These are phyloP conservation scores for Candida stauntonica DNA, from an alignment of 805 yeast genomes.

Conservation along the genomic window DNA sequence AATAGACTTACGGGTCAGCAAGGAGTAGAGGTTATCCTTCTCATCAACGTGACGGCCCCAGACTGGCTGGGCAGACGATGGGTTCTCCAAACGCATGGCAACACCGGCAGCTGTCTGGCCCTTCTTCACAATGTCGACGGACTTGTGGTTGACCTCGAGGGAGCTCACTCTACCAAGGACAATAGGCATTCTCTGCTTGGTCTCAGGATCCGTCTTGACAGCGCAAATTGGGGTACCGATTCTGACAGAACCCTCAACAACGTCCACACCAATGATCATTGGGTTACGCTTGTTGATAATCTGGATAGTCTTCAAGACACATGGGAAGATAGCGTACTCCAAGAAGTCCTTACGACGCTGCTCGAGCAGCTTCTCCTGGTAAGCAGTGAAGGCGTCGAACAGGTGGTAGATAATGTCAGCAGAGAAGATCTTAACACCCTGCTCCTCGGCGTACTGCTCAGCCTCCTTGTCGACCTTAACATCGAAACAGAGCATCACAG, in stretches of 20 bases:
- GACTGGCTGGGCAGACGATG: constrained; percentile 88
- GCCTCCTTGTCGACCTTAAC: constrained; percentile 97
- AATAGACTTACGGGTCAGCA: constrained; percentile 82
- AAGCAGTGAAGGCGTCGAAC: constrained; percentile 90
- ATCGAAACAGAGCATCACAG: constrained; percentile 98
- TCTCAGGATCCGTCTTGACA: constrained; percentile 82
- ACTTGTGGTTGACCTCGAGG: constrained; percentile 93
- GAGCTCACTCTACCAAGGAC: constrained; percentile 83
- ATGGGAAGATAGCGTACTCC: constrained; percentile 90
- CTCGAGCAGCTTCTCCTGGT: constrained; percentile 84
- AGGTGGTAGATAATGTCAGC: constrained; percentile 96
- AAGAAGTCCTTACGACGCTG: constrained; percentile 84
- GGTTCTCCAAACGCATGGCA: constrained; percentile 94
- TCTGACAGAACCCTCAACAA: constrained; percentile 82
- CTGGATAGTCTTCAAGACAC: constrained; percentile 90
- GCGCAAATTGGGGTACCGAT: constrained; percentile 95
- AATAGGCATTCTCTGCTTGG: constrained; percentile 67
- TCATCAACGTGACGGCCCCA: constrained; percentile 99
- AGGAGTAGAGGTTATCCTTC: constrained; percentile 83
- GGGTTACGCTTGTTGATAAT: constrained; percentile 98
- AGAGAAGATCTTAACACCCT: constrained; percentile 84
- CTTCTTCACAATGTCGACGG: constrained; percentile 75
- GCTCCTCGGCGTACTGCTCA: constrained; percentile 94
- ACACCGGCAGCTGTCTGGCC: constrained; percentile 98
- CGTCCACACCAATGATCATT: constrained; percentile 99